phyloP scores from a whole-genome alignment of 2,329 filamentous ascomycete genomes.

The Blastomyces percursus region DNA sequence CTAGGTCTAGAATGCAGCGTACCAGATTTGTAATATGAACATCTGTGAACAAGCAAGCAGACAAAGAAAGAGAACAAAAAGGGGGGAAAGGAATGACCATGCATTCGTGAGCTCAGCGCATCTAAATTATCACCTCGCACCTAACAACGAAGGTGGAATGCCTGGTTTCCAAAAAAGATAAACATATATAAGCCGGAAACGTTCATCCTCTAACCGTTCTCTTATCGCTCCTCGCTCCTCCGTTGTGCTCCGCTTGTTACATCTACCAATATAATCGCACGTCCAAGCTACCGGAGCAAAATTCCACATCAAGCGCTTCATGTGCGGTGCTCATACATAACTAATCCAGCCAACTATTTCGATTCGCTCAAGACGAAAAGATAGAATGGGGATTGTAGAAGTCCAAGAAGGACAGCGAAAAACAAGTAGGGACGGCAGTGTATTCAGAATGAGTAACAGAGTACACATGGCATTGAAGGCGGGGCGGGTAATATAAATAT shows the following conservation, averaged over 20 bases:
- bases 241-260: not conserved
- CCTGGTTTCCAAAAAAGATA: not conserved
- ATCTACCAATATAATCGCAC: too few relatives aligned
- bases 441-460: not conserved
- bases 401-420: not conserved
- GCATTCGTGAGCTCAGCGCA: not conserved
- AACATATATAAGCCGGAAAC: too few relatives aligned
- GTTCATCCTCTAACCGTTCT: too few relatives aligned
- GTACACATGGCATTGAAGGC: not conserved
- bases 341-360: not conserved
- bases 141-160: not conserved
- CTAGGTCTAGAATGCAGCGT: too few relatives aligned
- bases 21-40: not conserved
- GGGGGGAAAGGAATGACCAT: too few relatives aligned
- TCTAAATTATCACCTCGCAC: not conserved
- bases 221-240: not conserved
- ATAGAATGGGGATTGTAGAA: not conserved
- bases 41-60: not conserved
- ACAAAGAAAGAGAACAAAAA: not conserved
- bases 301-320: not conserved
- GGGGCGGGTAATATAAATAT: not conserved
- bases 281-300: too few relatives aligned
- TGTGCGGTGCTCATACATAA: not conserved
- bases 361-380: not conserved
- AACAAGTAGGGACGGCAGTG: too few relatives aligned